phyloP scores from a whole-genome alignment of 2,329 filamentous ascomycete genomes.

The Trichophyton equinum region DNA sequence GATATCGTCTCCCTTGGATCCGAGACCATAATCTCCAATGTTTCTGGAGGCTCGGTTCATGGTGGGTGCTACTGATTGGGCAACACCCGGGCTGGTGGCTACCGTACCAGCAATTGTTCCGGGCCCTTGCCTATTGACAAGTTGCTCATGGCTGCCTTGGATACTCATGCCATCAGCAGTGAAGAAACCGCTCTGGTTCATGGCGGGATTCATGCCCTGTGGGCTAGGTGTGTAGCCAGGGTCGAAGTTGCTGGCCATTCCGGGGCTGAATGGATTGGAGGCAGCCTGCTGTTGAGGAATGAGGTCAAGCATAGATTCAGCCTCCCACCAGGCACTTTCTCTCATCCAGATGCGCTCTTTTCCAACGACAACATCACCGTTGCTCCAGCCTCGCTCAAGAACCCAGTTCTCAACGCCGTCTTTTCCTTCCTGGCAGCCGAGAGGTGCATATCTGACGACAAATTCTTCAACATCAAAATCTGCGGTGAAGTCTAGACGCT shows the following conservation, averaged over 20 bases:
- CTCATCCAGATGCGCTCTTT: constrained; percentile 91
- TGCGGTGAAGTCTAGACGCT: constrained; percentile 84
- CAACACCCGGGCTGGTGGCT: constrained; percentile 32
- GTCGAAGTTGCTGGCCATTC: constrained; percentile 51
- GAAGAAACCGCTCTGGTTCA: constrained; percentile 54
- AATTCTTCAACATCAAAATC: constrained; percentile 96
- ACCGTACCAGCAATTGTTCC: constrained; percentile 36
- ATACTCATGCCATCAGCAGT: constrained; percentile 48
- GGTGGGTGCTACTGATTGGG: constrained; percentile 40
- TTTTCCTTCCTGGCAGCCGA: constrained; percentile 79
- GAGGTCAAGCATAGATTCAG: constrained; percentile 86
- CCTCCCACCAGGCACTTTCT: constrained; percentile 93
- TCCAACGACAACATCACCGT: constrained; percentile 86
- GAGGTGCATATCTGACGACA: constrained; percentile 60
- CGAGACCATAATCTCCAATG: constrained; percentile 78
- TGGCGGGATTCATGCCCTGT: constrained; percentile 43
- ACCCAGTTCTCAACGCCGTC: constrained; percentile 93
- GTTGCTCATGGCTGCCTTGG: constrained; percentile 59
- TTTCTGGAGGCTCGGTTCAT: constrained; percentile 47
- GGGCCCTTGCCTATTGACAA: constrained; percentile 45
- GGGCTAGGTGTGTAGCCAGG: constrained; percentile 55
- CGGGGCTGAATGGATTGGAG: constrained; percentile 35
- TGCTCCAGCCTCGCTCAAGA: constrained; percentile 92
- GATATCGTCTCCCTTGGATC: constrained; percentile 67
- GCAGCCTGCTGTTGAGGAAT: constrained; percentile 52